Evolutionary conservation across 78 protist species (phyloP).

Genomic region (Kipferlia bialata): DNA sequence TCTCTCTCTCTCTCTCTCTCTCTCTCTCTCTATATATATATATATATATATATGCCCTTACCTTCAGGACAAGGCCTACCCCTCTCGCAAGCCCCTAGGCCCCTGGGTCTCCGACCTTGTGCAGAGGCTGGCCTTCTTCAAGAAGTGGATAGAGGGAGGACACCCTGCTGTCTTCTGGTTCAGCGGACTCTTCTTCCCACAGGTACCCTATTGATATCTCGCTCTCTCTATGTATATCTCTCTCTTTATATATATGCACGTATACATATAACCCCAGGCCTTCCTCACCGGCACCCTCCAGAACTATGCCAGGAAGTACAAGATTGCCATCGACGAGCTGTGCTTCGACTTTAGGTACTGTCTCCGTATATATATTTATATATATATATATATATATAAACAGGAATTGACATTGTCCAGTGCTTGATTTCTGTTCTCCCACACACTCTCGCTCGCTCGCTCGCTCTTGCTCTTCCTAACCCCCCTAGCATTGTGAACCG

Average conservation of each 20-base stretch:
- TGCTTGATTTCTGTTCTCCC: not conserved
- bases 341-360: not conserved
- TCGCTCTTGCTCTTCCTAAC: too few relatives aligned
- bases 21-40: too few relatives aligned
- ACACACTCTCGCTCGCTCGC: too few relatives aligned
- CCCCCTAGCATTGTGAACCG: too few relatives aligned
- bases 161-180: slow-evolving; percentile 29
- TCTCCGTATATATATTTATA: too few relatives aligned
- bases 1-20: too few relatives aligned
- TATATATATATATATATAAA: too few relatives aligned
- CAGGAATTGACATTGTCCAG: slow-evolving; percentile 1
- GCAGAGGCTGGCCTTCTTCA: slow-evolving; percentile 32
- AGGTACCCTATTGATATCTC: not conserved
- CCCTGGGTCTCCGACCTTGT: slow-evolving; percentile 37
- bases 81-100: slow-evolving; percentile 45
- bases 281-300: slow-evolving; percentile 57
- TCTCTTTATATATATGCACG: too few relatives aligned
- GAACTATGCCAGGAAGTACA: slow-evolving; percentile 45
- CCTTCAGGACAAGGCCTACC: slow-evolving; percentile 29
- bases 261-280: slow-evolving; percentile 47
- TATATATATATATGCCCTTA: too few relatives aligned
- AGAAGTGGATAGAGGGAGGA: slow-evolving; percentile 43
- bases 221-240: too few relatives aligned
- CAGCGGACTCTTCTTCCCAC: slow-evolving; percentile 14
- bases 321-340: slow-evolving; percentile 38